Evolutionary conservation across 2,329 filamentous ascomycete genomes (phyloP), one percentile per base, ranked within the genome.

Genomic region (Fusarium brachygibbosum): DNA sequence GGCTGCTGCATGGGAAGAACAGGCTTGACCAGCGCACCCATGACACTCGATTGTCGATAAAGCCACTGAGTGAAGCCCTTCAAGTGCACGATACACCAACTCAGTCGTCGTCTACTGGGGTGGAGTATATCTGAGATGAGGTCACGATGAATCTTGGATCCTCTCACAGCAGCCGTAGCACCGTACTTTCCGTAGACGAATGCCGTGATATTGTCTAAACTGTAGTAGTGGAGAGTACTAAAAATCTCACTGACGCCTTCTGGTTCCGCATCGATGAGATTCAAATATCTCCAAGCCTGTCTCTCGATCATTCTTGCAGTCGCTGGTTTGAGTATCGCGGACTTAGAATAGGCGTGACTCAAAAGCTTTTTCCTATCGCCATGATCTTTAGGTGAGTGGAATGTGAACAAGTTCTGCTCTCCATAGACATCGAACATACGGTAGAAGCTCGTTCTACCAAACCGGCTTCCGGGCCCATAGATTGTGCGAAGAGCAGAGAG

Each of bases 381-480:
- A 71, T 88, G 85, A 3, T 80, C 76, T 31, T 78, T 79, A 0
- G 77, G 76, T 0, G 79, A 76, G 9, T 77, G 75, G 62, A 87
- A 87, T 0, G 84, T 85, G 70, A 88, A 87, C 3, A 88, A 69
- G 54, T 87, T 86, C 71, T 81, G 82, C 12, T 78, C 77, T 0
- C 84, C 84, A 50, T 86, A 86, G 0, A 81, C 83, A 65, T 86
- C 84, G 60, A 88, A 87, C 82, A 87, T 86, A 44, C 82, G 80
- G 57, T 88, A 88, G 68, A 87, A 88, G 2, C 52, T 46, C 0
- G 85, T 85, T 38, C 84, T 75, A 40, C 83, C 84, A 57, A 83
- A 87, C 1, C 80, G 80, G 45, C 80, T 83, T 2, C 86, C 85
- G 1, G 85, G 81, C 0, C 85, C 85, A 72, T 88, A 87, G 23